Evolutionary conservation across 495 filamentous ascomycete species (phyloP).

Genomic region (Penicillium flavigenum): DNA sequence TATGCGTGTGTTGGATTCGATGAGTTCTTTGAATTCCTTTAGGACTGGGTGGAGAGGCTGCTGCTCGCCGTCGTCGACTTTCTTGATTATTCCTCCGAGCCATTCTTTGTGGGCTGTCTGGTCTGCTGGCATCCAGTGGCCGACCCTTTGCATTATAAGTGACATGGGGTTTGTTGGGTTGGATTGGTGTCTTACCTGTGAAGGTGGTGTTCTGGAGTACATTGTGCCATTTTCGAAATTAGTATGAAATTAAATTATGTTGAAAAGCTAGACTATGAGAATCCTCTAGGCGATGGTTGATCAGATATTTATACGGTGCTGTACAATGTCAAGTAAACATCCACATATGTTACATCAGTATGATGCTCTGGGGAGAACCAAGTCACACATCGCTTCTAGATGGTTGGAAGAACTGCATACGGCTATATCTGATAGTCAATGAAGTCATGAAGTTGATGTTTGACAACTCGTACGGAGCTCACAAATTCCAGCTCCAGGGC

Average conservation of each 20-base stretch:
- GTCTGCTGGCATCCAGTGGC: conserved; percentile 42
- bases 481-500: no score
- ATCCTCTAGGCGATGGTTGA: no score
- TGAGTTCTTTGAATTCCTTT: conserved; percentile 46
- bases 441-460: not conserved
- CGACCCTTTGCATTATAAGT: conserved; percentile 18
- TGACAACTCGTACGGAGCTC: no score
- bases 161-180: not conserved
- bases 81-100: conserved; percentile 35
- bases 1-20: conserved; percentile 43
- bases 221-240: not conserved
- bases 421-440: not conserved
- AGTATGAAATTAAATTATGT: no score
- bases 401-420: not conserved
- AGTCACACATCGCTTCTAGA: no score
- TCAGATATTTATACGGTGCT: not conserved
- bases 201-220: conserved; percentile 15
- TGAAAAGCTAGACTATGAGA: no score
- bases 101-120: conserved; percentile 34
- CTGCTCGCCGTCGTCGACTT: conserved; percentile 26
- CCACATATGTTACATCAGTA: not conserved
- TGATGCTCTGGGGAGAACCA: not conserved
- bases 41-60: conserved; percentile 35
- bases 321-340: not conserved
- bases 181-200: conserved; percentile 11